Base-by-base conservation (phyloP, 306 rosid species). In the Luffa aegyptiaca region DNA sequence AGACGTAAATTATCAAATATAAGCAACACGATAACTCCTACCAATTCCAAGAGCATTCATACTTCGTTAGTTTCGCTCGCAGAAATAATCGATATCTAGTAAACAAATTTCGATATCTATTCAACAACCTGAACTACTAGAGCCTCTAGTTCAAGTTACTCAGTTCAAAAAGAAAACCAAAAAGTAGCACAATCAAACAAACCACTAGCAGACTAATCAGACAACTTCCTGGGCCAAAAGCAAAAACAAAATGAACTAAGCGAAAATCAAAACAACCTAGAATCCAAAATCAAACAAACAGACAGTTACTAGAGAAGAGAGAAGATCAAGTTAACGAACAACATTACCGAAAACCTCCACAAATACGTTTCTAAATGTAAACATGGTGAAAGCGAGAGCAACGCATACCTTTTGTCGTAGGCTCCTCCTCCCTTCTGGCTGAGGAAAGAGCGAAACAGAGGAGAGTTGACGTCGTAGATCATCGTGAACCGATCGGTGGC, bases 361-460 rank as follows among this genome's bases (percentile, higher is more conserved):
- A 44, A 70, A 70, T 20, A 10, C 9, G 37, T 10, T 11, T 69
- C 73, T 37, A 0, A 66, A 39, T 68, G 55, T 42, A 44, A 70
- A 70, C 6, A 70, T 21, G 41, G 76, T 13, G 61, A 73, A 46
- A 49, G 2, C 26, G 41, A 73, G 45, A 73, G 26, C 26, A 14
- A 0, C 2, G 21, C 13, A 8, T 31, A 49, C 78, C 78, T 73
- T 49, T 14, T 13, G 14, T 73, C 61, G 61, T 16, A 73, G 26
- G 59, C 61, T 13, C 78, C 78, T 49, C 77, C 61, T 49, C 61
- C 61, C 44, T 73, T 49, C 58, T 73, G 45, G 78, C 45, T 73
- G 61, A 73, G 78, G 59, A 49, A 31, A 49, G 78, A 72, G 3
- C 78, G 61, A 45, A 73, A 49, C 13, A 48, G 78, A 33, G 44